Base-by-base conservation (phyloP, 1,284 basidiomycete genomes). In the Pseudozyma hubeiensis region DNA sequence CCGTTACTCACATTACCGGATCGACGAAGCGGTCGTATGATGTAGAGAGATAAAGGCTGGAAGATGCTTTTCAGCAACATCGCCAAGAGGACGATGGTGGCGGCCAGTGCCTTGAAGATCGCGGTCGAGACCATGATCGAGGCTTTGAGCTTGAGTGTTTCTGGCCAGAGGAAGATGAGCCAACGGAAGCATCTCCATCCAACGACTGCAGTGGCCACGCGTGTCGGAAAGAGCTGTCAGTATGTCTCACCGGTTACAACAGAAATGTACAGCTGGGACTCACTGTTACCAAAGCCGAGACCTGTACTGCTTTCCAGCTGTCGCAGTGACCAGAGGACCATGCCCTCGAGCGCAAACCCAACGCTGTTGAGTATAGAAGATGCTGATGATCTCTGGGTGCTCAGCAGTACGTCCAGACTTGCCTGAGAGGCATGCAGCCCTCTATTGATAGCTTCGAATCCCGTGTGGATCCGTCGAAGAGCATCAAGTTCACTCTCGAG, bases 161-260 rank as follows among this genome's bases (percentile, higher is more conserved):
- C 33, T 5, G 54, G 56, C 52, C 54, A 54, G 3, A 47, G 30
- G 29, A 56, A 30, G 1, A 67, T 29, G 10, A 65, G 14, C 58
- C 53, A 67, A 11, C 53, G 53, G 31, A 53, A 30, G 40, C 49
- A 53, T 48, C 48, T 35, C 59, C 44, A 52, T 2, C 45, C 58
- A 24, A 35, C 43, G 14, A 48, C 63, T 64, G n/a, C 1, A 11
- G 2, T 24, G 24, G 24, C 24, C 34, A 17, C 5, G 1, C 29
- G 33, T 14, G 29, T 5, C 9, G 17, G 10, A 9, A 14, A 11
- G 8, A 34, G 16, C n/a, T 30, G 44, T 54, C 53, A 62, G 53
- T 49, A 45, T 30, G 17, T 19, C 11, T 24, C 5, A 19, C 14
- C 40, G n/a, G n/a, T 7, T 7, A 41, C 40, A 16, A 41, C 37